Conservation (phyloP, 2,329 filamentous ascomycete genomes). For the Sclerotinia trifoliorum region DNA sequence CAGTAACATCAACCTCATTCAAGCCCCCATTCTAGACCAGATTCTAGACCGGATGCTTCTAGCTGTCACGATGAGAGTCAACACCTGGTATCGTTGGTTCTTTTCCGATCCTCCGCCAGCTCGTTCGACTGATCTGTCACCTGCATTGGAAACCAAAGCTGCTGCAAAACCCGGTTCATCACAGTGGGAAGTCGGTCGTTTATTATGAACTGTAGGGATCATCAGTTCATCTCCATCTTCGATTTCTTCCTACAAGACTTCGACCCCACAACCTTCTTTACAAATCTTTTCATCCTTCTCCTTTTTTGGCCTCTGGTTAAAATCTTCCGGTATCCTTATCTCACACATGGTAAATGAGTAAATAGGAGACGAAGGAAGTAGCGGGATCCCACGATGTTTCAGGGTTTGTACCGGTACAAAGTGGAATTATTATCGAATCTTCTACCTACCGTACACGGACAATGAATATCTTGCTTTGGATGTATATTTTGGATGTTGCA, state of each 20-base stretch:
- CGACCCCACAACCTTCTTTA: constrained; percentile 1
- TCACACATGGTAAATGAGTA: constrained; percentile 10
- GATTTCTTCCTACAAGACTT: neutral
- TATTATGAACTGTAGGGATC: neutral
- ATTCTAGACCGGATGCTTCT: neutral
- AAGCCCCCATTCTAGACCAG: neutral
- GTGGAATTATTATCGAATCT: neutral
- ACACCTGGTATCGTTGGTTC: neutral
- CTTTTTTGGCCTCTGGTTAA: neutral
- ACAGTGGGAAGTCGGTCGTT: neutral
- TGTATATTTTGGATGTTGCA: neutral
- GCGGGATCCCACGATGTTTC: constrained; percentile 21
- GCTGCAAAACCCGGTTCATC: neutral
- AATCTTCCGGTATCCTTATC: neutral
- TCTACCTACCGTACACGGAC: neutral
- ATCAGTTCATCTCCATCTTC: neutral
- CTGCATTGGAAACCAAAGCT: neutral
- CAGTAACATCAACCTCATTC: neutral
- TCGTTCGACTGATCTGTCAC: neutral
- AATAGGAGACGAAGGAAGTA: constrained; percentile 21
- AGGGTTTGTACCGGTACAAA: constrained; percentile 3
- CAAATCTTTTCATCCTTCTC: neutral
- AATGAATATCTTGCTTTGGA: neutral
- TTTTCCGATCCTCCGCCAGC: neutral
- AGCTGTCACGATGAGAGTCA: neutral